Percentiles rank a stretch among this genome's conserved stretches.
phyloP scores from a whole-genome alignment of 257 asterid species.

The Ligustrum vulgare region DNA sequence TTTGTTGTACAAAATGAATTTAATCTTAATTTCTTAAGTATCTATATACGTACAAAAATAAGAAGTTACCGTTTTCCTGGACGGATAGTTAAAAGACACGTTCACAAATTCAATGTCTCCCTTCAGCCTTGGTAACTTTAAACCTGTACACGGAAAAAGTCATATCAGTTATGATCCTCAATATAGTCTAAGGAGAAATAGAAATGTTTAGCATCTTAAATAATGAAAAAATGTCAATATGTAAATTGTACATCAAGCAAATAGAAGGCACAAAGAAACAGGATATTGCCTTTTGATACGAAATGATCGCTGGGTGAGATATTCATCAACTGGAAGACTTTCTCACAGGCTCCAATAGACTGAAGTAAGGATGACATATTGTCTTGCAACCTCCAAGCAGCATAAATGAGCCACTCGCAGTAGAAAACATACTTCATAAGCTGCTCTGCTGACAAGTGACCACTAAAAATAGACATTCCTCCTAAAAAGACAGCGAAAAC shows the following conservation, averaged over 20 bases:
- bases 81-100: conserved; percentile 43
- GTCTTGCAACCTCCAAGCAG: conserved; percentile 65
- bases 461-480: conserved; percentile 43
- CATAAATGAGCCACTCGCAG: conserved; percentile 65
- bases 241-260: background rate
- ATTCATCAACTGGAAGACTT: conserved; percentile 54
- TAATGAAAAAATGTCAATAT: background rate
- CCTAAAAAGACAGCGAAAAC: conserved; percentile 49
- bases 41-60: background rate
- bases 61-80: conserved; percentile 43
- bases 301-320: conserved; percentile 41
- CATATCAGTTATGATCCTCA: conserved; percentile 12
- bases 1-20: background rate
- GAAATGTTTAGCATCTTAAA: conserved; percentile 8
- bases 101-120: conserved; percentile 47
- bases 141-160: conserved; percentile 33
- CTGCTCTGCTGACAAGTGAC: conserved; percentile 51
- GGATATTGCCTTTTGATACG: conserved; percentile 35
- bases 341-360: conserved; percentile 56
- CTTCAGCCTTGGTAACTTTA: conserved; percentile 34
- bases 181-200: background rate
- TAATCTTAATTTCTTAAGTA: background rate
- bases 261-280: background rate
- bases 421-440: conserved; percentile 53
- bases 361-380: conserved; percentile 50